These are phyloP conservation scores for Hygrophila difformis DNA, from an alignment of 257 asterid species.

Conservation along the genomic window DNA sequence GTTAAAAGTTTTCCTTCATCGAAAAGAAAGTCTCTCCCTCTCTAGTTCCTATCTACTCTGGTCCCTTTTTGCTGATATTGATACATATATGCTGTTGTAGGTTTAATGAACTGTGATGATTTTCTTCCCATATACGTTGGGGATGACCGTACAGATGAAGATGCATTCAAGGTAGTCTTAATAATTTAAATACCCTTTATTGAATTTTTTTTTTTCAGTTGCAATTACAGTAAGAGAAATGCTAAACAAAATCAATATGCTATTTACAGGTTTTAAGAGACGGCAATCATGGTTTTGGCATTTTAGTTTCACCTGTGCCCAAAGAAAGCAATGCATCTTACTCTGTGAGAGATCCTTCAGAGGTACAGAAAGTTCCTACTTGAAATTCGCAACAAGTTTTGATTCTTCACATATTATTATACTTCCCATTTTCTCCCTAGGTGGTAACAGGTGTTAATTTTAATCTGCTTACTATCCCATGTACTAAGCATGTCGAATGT, in stretches of 20 bases:
- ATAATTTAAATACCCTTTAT: too few relatives aligned
- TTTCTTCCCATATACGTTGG: constrained; percentile 87
- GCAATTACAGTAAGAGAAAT: not conserved
- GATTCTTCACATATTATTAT: not conserved
- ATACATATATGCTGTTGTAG: constrained; percentile 22
- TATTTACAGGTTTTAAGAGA: constrained; percentile 56
- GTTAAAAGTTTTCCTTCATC: constrained; percentile 11
- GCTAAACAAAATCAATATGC: not conserved
- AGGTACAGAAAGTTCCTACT: constrained; percentile 37
- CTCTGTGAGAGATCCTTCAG: constrained; percentile 82
- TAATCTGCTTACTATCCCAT: too few relatives aligned
- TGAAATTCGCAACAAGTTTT: too few relatives aligned
- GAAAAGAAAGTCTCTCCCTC: not conserved
- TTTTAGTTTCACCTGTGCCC: constrained; percentile 75
- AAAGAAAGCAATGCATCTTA: constrained; percentile 87
- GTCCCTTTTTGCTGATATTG: too few relatives aligned
- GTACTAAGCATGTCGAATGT: too few relatives aligned
- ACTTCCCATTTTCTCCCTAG: too few relatives aligned
- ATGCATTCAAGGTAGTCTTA: constrained; percentile 74
- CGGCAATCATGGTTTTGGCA: constrained; percentile 66
- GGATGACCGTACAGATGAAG: constrained; percentile 96
- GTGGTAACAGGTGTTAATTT: not conserved
- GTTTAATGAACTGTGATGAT: constrained; percentile 55
- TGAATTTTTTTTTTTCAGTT: too few relatives aligned
- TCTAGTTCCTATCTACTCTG: not conserved